Base-by-base conservation (phyloP, 768 basidiomycete genomes). In the Hortiboletus flavorubellus region DNA sequence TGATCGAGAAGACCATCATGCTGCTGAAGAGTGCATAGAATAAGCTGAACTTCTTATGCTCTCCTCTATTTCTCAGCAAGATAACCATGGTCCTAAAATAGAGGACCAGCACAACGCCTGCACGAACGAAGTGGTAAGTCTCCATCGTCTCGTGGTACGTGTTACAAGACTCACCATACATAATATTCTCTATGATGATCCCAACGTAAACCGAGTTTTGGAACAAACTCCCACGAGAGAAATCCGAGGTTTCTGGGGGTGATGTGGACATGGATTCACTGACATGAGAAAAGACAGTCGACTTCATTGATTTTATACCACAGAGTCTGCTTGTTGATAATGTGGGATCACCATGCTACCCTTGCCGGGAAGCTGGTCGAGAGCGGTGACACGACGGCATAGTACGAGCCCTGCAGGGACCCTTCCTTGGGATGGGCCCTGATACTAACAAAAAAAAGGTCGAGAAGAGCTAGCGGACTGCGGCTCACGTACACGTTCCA, bases 11-110 rank as follows among this genome's bases (percentile, higher is more conserved):
- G 2, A 72, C 26, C 56, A 71, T 61, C 15, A 53, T 26, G 35
- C 8, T 69, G 38, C 68, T 69, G 34, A 71, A 69, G 40, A 59
- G 9, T 18, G 49, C 59, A 10, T 70, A 69, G 8, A 65, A 63
- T n/a, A 52, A 0, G 16, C 64, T 44, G 1, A 55, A 54, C 41
- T 33, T 59, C 23, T 37, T 64, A 3, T 33, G 41, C 6, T 37
- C 45, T 16, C 52, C 46, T 44, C 11, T 42, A n/a, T 26, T 46
- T 7, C 39, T 38, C 5, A 67, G 40, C 16, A 64, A 26, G 18
- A 51, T 42, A 1, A 33, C 46, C 2, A 69, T 55, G 21, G 68
- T 64, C 33, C 50, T 53, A 9, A 71, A 53, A 44, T 67, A 71
- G 30, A 68, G 59, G 34, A 62, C 10, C 7, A 68, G 26, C 12